phyloP scores from a whole-genome alignment of 352 stramenopile genomes.

The Phytophthora melonis region DNA sequence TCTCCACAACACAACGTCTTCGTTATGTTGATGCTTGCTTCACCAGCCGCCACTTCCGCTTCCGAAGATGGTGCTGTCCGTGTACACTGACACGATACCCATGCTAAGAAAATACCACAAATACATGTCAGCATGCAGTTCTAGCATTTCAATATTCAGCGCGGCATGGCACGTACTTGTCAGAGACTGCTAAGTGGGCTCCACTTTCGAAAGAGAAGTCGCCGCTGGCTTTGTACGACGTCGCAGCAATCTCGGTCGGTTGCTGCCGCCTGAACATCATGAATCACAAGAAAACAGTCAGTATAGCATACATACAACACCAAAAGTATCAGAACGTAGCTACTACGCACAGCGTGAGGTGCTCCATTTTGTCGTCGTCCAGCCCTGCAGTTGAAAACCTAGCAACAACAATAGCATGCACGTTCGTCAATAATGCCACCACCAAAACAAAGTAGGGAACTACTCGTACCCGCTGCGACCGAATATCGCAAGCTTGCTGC shows the following conservation, averaged over 20 bases:
- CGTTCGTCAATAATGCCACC: background rate
- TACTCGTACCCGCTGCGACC: conserved; percentile 63
- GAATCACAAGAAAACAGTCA: background rate
- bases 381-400: conserved; percentile 57
- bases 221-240: conserved; percentile 71
- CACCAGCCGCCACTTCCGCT: conserved; percentile 15
- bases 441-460: conserved; percentile 6
- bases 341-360: conserved; percentile 47
- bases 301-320: too few relatives aligned
- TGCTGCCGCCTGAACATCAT: conserved; percentile 31
- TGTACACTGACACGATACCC: conserved; percentile 70
- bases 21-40: conserved; percentile 15
- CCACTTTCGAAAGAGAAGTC: background rate
- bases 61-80: conserved; percentile 27
- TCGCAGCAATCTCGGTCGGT: conserved; percentile 22
- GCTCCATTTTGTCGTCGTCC: conserved; percentile 32
- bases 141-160: background rate
- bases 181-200: conserved; percentile 63
- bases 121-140: too few relatives aligned
- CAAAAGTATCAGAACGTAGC: background rate
- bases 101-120: conserved; percentile 33
- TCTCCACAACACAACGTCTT: too few relatives aligned
- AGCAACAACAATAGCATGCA: background rate
- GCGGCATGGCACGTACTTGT: background rate
- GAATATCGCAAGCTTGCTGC: conserved; percentile 66